Percentiles rank a stretch among this genome's conserved stretches.
These are phyloP conservation scores for Scheffersomyces stambukii DNA, from an alignment of 1,139 yeast genomes.

Conservation along the genomic window DNA sequence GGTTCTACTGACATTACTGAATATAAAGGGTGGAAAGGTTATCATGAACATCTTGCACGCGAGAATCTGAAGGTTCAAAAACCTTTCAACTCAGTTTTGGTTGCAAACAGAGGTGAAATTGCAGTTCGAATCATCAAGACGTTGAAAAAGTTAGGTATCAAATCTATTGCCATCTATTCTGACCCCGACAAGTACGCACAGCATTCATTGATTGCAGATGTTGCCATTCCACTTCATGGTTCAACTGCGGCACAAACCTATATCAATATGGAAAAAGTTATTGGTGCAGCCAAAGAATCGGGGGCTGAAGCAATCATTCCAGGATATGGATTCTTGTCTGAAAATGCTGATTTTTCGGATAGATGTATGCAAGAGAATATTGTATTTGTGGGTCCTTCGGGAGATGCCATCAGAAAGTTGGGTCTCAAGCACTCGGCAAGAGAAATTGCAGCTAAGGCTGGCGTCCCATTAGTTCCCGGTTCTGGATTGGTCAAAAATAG, in stretches of 20 bases:
- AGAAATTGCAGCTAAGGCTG: constrained; percentile 82
- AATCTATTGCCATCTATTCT: constrained; percentile 83
- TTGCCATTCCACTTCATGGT: constrained; percentile 75
- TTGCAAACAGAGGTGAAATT: constrained; percentile 97
- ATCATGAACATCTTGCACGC: constrained; percentile 40
- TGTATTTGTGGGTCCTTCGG: constrained; percentile 92
- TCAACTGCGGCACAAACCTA: constrained; percentile 87
- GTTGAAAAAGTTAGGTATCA: constrained; percentile 71
- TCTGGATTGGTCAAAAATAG: constrained; percentile 72
- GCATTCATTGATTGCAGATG: constrained; percentile 81
- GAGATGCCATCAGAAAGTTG: constrained; percentile 82
- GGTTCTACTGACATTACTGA: constrained; percentile 77
- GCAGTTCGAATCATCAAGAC: constrained; percentile 93
- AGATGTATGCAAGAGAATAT: constrained; percentile 78
- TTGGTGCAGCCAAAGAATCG: constrained; percentile 76
- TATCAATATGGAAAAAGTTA: constrained; percentile 76
- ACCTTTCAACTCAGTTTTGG: constrained; percentile 80
- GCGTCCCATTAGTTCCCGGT: constrained; percentile 95
- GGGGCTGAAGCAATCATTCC: constrained; percentile 93
- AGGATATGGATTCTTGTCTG: constrained; percentile 95
- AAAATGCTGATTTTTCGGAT: constrained; percentile 94
- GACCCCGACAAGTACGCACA: constrained; percentile 86
- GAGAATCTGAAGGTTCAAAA: constrained; percentile 26
- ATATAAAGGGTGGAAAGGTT: constrained; percentile 85
- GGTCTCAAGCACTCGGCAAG: constrained; percentile 97